phyloP scores from a whole-genome alignment of 2,329 filamentous ascomycete genomes.

The Colletotrichum cordylinicola region DNA sequence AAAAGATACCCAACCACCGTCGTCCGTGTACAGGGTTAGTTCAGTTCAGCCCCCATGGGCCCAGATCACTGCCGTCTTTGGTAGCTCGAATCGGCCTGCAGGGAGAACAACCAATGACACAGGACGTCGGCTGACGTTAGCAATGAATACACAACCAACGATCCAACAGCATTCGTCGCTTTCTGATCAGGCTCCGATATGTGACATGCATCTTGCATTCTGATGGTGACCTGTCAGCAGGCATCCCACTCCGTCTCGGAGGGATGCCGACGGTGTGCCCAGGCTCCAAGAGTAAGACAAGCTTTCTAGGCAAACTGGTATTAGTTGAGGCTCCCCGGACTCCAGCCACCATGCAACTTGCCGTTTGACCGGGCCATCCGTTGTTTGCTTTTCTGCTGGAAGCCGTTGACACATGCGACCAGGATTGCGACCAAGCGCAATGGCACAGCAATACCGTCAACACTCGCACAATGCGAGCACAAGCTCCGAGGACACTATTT shows the following conservation, averaged over 20 bases:
- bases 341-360: background rate
- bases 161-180: background rate
- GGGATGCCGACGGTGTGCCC: background rate
- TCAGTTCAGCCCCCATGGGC: background rate
- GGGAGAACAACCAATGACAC: background rate
- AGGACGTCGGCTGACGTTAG: conserved; percentile 1
- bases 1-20: background rate
- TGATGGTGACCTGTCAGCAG: background rate
- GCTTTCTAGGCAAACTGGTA: background rate
- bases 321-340: conserved; percentile 1
- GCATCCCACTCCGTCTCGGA: background rate
- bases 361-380: background rate
- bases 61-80: background rate
- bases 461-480: conserved; percentile 16
- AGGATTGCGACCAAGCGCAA: background rate
- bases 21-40: background rate
- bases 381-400: background rate
- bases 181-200: background rate
- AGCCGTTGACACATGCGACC: background rate
- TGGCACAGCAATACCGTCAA: conserved; percentile 10
- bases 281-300: background rate
- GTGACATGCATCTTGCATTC: background rate
- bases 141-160: background rate
- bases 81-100: background rate
- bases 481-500: conserved; percentile 8